Percentiles rank a stretch among this genome's conserved stretches.
These are phyloP conservation scores for Colletotrichum sp. DNA, from an alignment of 2,329 filamentous ascomycete species.

Conservation along the genomic window DNA sequence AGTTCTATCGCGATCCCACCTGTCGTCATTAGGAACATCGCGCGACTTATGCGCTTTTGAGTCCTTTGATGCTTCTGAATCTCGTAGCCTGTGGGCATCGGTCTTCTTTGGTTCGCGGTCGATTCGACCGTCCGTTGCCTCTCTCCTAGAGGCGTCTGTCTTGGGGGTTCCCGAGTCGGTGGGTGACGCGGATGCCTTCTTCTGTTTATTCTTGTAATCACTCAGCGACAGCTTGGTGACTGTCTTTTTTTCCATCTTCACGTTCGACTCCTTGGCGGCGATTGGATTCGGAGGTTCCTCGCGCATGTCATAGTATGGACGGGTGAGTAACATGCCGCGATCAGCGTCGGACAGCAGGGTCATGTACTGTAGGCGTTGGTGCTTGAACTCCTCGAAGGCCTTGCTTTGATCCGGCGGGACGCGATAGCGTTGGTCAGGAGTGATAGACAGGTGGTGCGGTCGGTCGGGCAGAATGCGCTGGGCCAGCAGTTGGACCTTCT, in stretches of 20 bases:
- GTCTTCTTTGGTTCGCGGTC: conserved; percentile 24
- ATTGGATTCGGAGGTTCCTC: conserved; percentile 51
- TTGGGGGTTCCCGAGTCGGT: conserved; percentile 23
- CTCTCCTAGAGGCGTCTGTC: conserved; percentile 27
- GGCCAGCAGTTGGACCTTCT: conserved; percentile 57
- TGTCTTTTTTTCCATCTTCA: conserved; percentile 51
- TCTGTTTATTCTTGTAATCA: conserved; percentile 63
- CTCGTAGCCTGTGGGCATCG: conserved; percentile 27
- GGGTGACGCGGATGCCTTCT: conserved; percentile 27
- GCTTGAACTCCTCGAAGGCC: conserved; percentile 53
- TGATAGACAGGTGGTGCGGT: conserved; percentile 58
- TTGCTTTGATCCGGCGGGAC: conserved; percentile 43
- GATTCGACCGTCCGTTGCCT: conserved; percentile 13
- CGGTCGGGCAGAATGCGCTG: conserved; percentile 55
- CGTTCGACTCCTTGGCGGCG: conserved; percentile 42
- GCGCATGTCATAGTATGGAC: conserved; percentile 61
- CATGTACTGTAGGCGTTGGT: conserved; percentile 57
- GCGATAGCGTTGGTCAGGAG: conserved; percentile 51
- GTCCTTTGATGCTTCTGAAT: conserved; percentile 28
- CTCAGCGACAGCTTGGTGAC: conserved; percentile 58
- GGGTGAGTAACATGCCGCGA: conserved; percentile 60
- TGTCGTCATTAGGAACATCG: conserved; percentile 32
- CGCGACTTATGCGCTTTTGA: conserved; percentile 32
- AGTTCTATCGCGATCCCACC: conserved; percentile 23
- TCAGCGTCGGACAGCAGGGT: conserved; percentile 62